Base-by-base conservation (phyloP, 208 protist genomes). In the Perkinsela sp. region DNA sequence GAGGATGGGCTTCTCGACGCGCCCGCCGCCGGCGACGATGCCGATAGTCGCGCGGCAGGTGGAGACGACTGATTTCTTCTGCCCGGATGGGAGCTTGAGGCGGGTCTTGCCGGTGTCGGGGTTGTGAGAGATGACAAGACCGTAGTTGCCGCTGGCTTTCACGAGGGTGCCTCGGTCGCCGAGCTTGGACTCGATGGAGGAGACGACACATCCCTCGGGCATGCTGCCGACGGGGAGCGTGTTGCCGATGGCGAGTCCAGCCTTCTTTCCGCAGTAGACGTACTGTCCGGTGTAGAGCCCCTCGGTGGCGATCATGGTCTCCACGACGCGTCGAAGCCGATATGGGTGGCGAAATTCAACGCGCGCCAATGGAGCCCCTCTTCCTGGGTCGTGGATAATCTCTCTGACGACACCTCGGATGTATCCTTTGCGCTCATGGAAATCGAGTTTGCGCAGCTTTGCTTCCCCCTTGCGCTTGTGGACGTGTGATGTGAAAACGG, bases 241-340 rank as follows among this genome's bases (percentile, higher is more conserved):
- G 85, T 99, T 99, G 72, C 96, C 97, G 70, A 98, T 90, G 67
- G 82, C 77, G 1, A 97, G 77, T 31, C 78, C 73, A 73, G 81
- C 96, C 79, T 96, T 97, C 73, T 91, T 89, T 71, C 97, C 97
- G 80, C 85, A 95, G 80, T 97, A 96, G 69, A 99, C 74, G 73
- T 95, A 97, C 88, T 98, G 96, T 69, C 97, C 97, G 57, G 93
- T 96, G 85, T 98, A 95, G 73, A 98, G 90, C 70, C 97, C 97
- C 86, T 99, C 97, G 69, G 93, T 77, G 67, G 94, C 94, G 69
- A 97, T 85, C 78, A 99, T 97, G 30, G 90, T 70, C 81, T 96
- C 83, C 72, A 90, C 95, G 30, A 86, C 81, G 31, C 83, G 69
- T 68, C 79, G 78, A 86, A 86, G 95, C 72, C 88, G 87, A 80